Evolutionary conservation across 2,329 filamentous ascomycete genomes (phyloP).

Genomic region (Tolypocladium nubicola): DNA sequence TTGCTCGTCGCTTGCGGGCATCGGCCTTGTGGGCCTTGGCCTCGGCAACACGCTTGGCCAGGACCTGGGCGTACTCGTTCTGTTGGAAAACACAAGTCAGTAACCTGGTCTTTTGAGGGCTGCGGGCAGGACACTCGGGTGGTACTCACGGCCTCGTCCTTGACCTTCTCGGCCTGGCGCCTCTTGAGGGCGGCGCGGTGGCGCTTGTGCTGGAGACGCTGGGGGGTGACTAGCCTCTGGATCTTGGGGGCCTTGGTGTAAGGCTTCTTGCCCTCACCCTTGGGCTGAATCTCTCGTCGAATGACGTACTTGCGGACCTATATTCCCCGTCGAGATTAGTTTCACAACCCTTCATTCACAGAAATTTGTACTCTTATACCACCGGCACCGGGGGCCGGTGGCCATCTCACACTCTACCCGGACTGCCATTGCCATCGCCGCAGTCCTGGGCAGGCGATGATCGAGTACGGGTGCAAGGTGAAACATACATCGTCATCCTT

Average conservation of each 20-base stretch:
- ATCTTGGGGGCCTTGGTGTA: slow-evolving; percentile 99
- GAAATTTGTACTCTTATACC: slow-evolving; percentile 11
- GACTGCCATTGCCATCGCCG: slow-evolving; percentile 31
- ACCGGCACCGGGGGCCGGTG: slow-evolving; percentile 7
- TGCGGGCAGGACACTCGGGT: background rate
- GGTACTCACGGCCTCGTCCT: slow-evolving; percentile 90
- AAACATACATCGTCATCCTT: slow-evolving; percentile 99
- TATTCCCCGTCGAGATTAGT: slow-evolving; percentile 28
- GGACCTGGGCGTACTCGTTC: slow-evolving; percentile 94
- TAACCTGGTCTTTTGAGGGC: background rate
- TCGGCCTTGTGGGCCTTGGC: slow-evolving; percentile 91
- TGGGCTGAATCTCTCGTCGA: slow-evolving; percentile 92
- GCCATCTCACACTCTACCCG: slow-evolving; percentile 50
- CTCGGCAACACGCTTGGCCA: slow-evolving; percentile 95
- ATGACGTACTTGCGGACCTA: slow-evolving; percentile 99
- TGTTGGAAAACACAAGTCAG: slow-evolving; percentile 34
- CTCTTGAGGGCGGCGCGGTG: slow-evolving; percentile 97
- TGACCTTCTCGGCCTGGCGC: slow-evolving; percentile 90
- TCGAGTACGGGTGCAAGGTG: slow-evolving; percentile 41
- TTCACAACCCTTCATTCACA: slow-evolving; percentile 6
- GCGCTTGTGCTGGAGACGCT: slow-evolving; percentile 99
- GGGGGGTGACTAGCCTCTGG: slow-evolving; percentile 97
- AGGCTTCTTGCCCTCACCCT: slow-evolving; percentile 92
- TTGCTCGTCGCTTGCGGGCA: slow-evolving; percentile 91
- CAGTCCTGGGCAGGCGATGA: slow-evolving; percentile 62